Base-by-base conservation (phyloP, 2,329 filamentous ascomycete genomes). In the Penicillium sp. region DNA sequence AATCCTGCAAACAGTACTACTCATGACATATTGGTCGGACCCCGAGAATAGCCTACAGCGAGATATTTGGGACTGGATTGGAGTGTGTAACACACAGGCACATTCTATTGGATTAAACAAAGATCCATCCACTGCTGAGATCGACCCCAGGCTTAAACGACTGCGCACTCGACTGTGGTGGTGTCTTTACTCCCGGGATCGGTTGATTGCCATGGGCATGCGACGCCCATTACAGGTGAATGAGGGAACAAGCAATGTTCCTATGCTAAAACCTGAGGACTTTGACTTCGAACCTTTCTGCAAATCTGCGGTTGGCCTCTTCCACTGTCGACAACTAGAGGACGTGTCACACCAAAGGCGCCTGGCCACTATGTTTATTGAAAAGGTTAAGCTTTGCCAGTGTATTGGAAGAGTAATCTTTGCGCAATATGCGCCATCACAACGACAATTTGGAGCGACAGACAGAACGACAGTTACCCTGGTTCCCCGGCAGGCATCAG, bases 11-110 rank as follows among this genome's bases (percentile, higher is more conserved):
- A 87, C 90, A 9, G 80, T 96, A 8, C 80, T 96, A 25, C 82
- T 96, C 54, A 91, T 96, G 88, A 96, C 92, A 6, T 96, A 95
- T 72, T 96, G 92, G 88, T 96, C 96, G 71, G 92, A 96, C 76
- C 93, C 91, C 9, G 91, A 92, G 3, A 91, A 96, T 72, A 91
- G 95, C 44, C 68, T 70, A 69, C 90, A 95, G 71, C 95, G 96
- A 75, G 92, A 96, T 72, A 96, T 91, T 47, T 95, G 92, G 89
- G 91, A 96, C 69, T 96, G 91, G 92, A 95, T 96, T 86, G 92
- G 92, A 16, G 89, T 96, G 23, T 92, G 91, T 42, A 93, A 93
- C 55, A 95, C 91, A 4, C 81, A 95, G 48, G 91, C 91, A 50
- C 90, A 95, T 72, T 95, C 91, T 3, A 95, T 96, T 62, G 91